Conservation (phyloP, 1,139 yeast genomes). For the Torulaspora pretoriensis region DNA sequence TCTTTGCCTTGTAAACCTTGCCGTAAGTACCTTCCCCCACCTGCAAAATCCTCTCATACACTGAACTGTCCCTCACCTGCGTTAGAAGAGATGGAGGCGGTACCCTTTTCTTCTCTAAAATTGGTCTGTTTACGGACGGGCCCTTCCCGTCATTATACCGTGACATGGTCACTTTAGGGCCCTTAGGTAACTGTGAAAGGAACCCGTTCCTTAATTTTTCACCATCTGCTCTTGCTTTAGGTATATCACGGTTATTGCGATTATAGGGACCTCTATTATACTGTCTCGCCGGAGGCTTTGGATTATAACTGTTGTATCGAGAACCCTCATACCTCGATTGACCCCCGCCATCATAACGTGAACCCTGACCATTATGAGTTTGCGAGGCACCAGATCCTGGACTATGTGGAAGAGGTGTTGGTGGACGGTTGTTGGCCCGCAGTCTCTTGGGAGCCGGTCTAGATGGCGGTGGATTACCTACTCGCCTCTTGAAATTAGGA, state of each 20-base stretch:
- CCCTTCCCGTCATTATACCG: conserved; percentile 16
- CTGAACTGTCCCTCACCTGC: conserved; percentile 23
- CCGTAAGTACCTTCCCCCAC: conserved; percentile 88
- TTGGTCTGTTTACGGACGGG: background rate
- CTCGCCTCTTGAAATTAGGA: conserved; percentile 17
- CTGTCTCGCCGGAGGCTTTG: conserved; percentile 1
- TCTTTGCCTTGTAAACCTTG: conserved; percentile 57
- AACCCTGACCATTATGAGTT: conserved; percentile 4
- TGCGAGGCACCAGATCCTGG: conserved; percentile 9
- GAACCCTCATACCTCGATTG: conserved; percentile 18
- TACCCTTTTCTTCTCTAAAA: conserved; percentile 1
- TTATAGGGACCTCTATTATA: background rate
- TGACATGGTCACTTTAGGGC: conserved; percentile 19
- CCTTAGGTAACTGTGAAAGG: conserved; percentile 21
- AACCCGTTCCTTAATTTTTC: conserved; percentile 8
- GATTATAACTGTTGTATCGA: conserved; percentile 7
- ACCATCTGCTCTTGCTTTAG: background rate
- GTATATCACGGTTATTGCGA: conserved; percentile 1
- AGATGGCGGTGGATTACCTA: conserved; percentile 17
- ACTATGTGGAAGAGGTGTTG: conserved; percentile 12
- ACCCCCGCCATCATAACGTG: conserved; percentile 11
- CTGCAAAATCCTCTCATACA: conserved; percentile 40
- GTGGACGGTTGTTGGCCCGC: conserved; percentile 14
- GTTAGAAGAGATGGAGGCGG: conserved; percentile 17
- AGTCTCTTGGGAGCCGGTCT: conserved; percentile 17